Percentiles rank a stretch among this genome's conserved stretches.
phyloP scores from a whole-genome alignment of 495 filamentous ascomycete species.

The Neurospora sp. region DNA sequence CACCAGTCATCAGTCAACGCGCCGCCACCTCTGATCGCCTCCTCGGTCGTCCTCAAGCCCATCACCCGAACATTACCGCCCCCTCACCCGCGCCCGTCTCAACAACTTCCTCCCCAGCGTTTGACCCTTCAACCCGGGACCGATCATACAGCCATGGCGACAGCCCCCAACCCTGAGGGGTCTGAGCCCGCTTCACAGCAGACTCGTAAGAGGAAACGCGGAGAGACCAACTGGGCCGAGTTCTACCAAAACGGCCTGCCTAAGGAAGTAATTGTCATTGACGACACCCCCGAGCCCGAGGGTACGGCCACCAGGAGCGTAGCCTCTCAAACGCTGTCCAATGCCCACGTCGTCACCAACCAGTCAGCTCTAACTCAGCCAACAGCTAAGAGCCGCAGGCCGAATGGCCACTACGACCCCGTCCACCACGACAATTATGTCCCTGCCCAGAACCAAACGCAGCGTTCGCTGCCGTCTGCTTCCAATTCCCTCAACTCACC shows the following conservation, averaged over 20 bases:
- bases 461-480: slow-evolving; percentile 29
- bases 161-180: slow-evolving; percentile 17
- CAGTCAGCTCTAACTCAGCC: slow-evolving; percentile 18
- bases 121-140: slow-evolving; percentile 10
- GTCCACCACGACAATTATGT: slow-evolving; percentile 33
- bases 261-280: slow-evolving; percentile 90
- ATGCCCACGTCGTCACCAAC: slow-evolving; percentile 13
- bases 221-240: slow-evolving; percentile 67
- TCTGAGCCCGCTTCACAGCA: slow-evolving; percentile 19
- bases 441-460: slow-evolving; percentile 61
- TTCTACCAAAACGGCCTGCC: slow-evolving; percentile 92
- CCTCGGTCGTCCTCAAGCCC: slow-evolving; percentile 1
- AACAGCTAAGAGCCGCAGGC: slow-evolving; percentile 37
- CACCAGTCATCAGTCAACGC: slow-evolving; percentile 27
- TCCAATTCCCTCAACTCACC: slow-evolving; percentile 56
- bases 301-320: slow-evolving; percentile 16
- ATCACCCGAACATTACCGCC: background rate
- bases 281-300: slow-evolving; percentile 71
- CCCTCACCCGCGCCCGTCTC: background rate
- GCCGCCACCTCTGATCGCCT: slow-evolving; percentile 18
- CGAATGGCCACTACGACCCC: slow-evolving; percentile 44
- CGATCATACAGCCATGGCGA: slow-evolving; percentile 27
- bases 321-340: slow-evolving; percentile 18
- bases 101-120: background rate
- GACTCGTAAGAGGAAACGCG: slow-evolving; percentile 43